Percentiles rank a stretch among this genome's conserved stretches.
Conservation (phyloP, 768 basidiomycete species). For the Mycena chlorophos region DNA sequence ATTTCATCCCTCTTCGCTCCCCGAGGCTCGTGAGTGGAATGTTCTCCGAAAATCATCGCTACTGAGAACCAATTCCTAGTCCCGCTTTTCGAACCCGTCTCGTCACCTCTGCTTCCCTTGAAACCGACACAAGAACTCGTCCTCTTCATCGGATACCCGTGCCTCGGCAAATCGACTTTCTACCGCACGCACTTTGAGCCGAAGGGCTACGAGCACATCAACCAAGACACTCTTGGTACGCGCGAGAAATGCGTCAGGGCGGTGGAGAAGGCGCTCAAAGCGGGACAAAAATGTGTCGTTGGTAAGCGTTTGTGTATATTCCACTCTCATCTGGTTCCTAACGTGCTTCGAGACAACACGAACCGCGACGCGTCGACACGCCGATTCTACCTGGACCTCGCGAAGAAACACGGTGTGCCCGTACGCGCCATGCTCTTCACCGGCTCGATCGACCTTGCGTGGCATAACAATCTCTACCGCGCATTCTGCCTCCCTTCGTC, state of each 20-base stretch:
- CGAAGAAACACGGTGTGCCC: constrained; percentile 52
- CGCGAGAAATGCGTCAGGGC: constrained; percentile 72
- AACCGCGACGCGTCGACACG: constrained; percentile 75
- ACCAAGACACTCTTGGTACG: constrained; percentile 81
- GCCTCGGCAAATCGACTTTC: constrained; percentile 81
- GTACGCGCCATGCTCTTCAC: constrained; percentile 75
- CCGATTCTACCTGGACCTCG: constrained; percentile 68
- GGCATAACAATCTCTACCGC: constrained; percentile 93
- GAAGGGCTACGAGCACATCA: constrained; percentile 75
- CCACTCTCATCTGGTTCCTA: constrained; percentile 5
- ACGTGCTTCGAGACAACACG: constrained; percentile 72
- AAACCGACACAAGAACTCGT: constrained; percentile 43
- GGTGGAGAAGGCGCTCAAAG: constrained; percentile 53
- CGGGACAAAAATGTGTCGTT: constrained; percentile 70
- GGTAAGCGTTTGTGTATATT: constrained; percentile 49
- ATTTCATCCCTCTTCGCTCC: constrained; percentile 59
- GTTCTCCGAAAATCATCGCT: constrained; percentile 2
- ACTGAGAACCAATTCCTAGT: constrained; percentile 37
- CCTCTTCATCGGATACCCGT: constrained; percentile 54
- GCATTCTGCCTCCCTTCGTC: constrained; percentile 60
- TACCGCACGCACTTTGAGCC: constrained; percentile 68
- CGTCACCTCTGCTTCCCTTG: constrained; percentile 48
- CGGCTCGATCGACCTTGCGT: constrained; percentile 77
- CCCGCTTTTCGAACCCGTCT: constrained; percentile 51
- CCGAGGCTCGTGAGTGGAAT: constrained; percentile 34